Evolutionary conservation across 225 moss, liverwort and hornwort genomes (phyloP), one percentile per base, ranked within the genome.

Genomic region (Bryoerythrophyllum caledonicum): DNA sequence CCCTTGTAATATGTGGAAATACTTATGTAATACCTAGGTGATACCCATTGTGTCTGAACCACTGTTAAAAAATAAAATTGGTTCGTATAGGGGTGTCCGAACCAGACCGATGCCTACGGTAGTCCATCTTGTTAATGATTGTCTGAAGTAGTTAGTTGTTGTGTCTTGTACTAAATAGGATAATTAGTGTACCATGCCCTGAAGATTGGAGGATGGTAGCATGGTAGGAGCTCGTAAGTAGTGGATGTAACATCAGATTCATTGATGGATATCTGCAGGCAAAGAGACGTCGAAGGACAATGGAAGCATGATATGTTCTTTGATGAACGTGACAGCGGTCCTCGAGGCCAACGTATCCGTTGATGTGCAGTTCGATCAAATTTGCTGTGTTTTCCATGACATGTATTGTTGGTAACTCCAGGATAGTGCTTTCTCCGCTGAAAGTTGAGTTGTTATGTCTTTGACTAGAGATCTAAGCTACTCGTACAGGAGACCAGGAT

Each of bases 271-370:
- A 27, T 28, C n/a, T 70, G 59, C 83, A 87, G 87, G 75, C 93
- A 83, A 78, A 88, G 91, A 74, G 88, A 90, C 28, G 43, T 93
- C 34, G 91, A 83, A 41, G 97, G 90, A 6, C 93, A 95, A 76
- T 99, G 95, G 95, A 95, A 93, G 82, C 97, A 99, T 82, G 95
- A 99, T 79, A 83, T 93, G 70, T 99, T 76, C 70, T 87, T 90
- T 49, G 90, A 94, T 11, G 87, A 90, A 59, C 85, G 78, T 63
- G 83, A 86, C 15, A 80, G 87, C 68, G 79, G 83, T 62, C 63
- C 86, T 71, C 86, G 82, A 61, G 89, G 87, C 75, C 86, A 87
- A 54, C 82, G 94, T 97, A 97, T 94, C 89, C 86, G 43, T 83
- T 70, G 14, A 60, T 34, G 17, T 24, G 27, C 67, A 80, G 35